Base-by-base conservation (phyloP, 768 basidiomycete genomes). In the Leccinum imitatum region DNA sequence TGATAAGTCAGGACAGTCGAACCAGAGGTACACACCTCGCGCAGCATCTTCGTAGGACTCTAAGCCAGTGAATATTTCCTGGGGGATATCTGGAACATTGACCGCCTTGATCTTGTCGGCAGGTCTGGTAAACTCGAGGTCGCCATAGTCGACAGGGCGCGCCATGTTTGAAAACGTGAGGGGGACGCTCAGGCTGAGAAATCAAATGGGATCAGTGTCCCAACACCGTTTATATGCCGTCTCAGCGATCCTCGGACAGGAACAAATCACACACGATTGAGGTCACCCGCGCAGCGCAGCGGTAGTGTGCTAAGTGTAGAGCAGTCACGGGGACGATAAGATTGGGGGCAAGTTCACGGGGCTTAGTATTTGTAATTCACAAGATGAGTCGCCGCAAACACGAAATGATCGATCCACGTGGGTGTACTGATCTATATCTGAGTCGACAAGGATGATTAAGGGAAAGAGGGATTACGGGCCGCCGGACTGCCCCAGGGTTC, bases 71-170 rank as follows among this genome's bases (percentile, higher is more conserved):
- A 76, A 70, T 48, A 76, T 74, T 37, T 71, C 69, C 56, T 69
- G 60, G 1, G 75, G 73, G 27, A 79, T 52, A 31, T 68, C 60
- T 5, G 68, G 68, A 21, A 76, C 70, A 54, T 76, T 73, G 57
- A 79, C 67, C 0, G 76, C 73, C 57, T 80, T 79, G 62, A 79
- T 76, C 48, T 75, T 74, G 35, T 69, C 63, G 4, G 75, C 75
- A 0, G 77, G 76, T 51, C 73, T 66, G n/a, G 74, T 71, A 52
- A 71, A 78, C 37, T 73, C 57, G 37, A 77, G 70, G 48, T 71
- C 63, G 15, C 67, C 63, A 56, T 75, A 76, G 44, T 76, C 67
- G 39, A 72, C 41, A 17, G 64, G 61, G 39, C 31, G n/a, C 8
- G 60, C 13, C 70, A 73, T 73, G 56, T 4, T 53, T 19, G 50